These are phyloP conservation scores for Agrostemma githago DNA, from an alignment of 148 eudicot species.

Conservation along the genomic window DNA sequence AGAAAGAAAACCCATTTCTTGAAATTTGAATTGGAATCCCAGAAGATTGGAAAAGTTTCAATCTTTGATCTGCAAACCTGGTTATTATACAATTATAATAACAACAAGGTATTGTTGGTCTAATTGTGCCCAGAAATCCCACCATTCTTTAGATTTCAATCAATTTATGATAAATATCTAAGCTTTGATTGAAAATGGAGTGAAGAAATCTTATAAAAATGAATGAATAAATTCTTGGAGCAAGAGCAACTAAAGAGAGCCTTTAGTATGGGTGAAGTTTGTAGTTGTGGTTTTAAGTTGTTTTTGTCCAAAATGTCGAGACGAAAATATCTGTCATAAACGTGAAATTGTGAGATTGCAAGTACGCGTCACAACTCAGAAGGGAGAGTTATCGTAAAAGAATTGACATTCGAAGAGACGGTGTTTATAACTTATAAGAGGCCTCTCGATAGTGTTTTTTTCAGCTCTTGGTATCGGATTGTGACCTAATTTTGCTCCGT, in stretches of 20 bases:
- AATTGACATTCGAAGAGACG: too few relatives aligned
- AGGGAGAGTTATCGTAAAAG: too few relatives aligned
- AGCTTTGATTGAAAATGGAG: neutral
- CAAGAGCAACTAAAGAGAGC: neutral
- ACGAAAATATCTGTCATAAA: too few relatives aligned
- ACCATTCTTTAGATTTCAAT: constrained; percentile 10
- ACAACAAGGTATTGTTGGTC: constrained; percentile 33
- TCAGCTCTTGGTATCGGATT: too few relatives aligned
- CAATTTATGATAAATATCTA: too few relatives aligned
- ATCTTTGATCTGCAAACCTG: constrained; percentile 37
- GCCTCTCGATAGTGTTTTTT: too few relatives aligned
- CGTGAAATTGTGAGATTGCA: too few relatives aligned
- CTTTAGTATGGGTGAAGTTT: neutral
- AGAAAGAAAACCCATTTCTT: constrained; percentile 29
- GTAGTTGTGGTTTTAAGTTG: neutral
- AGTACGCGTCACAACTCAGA: too few relatives aligned
- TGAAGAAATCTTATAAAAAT: neutral
- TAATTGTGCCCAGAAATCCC: constrained; percentile 39
- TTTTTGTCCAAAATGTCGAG: too few relatives aligned
- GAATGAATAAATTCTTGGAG: neutral
- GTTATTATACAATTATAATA: constrained; percentile 22
- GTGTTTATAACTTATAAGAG: too few relatives aligned
- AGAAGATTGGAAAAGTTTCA: constrained; percentile 32
- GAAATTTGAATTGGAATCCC: constrained; percentile 29
- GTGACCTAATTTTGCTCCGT: too few relatives aligned